Evolutionary conservation across 148 eudicot genomes (phyloP).

Genomic region (Vaccinium darrowii): DNA sequence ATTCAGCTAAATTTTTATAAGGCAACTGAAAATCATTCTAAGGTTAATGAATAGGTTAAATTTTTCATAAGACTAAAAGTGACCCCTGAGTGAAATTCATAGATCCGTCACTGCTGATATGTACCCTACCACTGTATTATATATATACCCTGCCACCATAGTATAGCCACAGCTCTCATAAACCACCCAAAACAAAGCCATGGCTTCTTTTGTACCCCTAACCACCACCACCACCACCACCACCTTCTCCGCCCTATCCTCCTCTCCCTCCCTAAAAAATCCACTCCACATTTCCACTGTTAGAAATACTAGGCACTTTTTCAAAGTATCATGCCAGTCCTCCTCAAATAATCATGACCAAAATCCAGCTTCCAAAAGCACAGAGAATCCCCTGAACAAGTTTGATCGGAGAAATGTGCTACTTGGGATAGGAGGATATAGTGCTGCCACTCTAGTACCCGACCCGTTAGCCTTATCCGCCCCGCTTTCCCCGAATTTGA

Average conservation of each 20-base stretch:
- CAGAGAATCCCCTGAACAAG: constrained; percentile 20
- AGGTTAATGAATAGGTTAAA: too few species aligned
- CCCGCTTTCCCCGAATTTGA: constrained; percentile 44
- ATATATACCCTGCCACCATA: neutral
- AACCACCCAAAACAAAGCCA: constrained; percentile 4
- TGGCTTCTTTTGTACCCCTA: constrained; percentile 30
- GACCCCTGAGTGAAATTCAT: too few species aligned
- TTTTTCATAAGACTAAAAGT: too few species aligned
- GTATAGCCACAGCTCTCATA: neutral
- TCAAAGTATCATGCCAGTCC: constrained; percentile 41
- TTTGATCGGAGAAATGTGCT: constrained; percentile 64
- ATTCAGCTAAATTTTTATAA: too few species aligned
- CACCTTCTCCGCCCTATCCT: neutral
- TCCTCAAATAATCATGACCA: constrained; percentile 12
- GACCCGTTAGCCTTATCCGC: constrained; percentile 35
- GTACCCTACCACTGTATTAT: too few species aligned
- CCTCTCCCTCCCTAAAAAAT: neutral
- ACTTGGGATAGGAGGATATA: constrained; percentile 70
- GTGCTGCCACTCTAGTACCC: constrained; percentile 40
- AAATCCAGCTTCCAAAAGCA: neutral
- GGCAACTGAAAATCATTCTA: too few species aligned
- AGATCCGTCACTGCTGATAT: too few species aligned
- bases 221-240: neutral
- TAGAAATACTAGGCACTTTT: neutral
- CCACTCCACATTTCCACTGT: neutral